Evolutionary conservation across 2,329 filamentous ascomycete genomes (phyloP).

Genomic region (Nothophoma quercina): DNA sequence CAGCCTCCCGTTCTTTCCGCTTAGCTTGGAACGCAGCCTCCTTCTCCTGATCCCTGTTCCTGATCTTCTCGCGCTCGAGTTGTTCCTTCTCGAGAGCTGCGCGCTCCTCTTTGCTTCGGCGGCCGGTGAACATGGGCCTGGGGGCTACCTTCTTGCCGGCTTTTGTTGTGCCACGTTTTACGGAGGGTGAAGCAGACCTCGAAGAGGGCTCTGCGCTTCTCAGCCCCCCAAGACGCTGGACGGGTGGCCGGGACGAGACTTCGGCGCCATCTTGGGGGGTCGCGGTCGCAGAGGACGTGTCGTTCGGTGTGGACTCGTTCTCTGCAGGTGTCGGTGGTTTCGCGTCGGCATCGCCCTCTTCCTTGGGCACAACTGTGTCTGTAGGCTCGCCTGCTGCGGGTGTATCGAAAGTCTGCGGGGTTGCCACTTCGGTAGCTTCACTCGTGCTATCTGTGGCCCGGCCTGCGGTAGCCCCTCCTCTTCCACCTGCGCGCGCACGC

Average conservation of each 20-base stretch:
- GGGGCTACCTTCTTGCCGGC: constrained; percentile 40
- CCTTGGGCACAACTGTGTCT: constrained; percentile 25
- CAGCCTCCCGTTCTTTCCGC: constrained; percentile 21
- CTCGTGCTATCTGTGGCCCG: constrained; percentile 18
- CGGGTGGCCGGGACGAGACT: constrained; percentile 29
- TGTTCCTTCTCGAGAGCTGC: constrained; percentile 53
- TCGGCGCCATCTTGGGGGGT: constrained; percentile 30
- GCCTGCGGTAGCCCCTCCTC: constrained; percentile 28
- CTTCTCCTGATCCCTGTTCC: constrained; percentile 44
- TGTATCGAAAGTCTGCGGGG: constrained; percentile 24
- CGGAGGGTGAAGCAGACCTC: constrained; percentile 39
- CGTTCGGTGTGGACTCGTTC: constrained; percentile 20
- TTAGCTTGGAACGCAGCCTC: constrained; percentile 29
- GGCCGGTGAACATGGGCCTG: constrained; percentile 53
- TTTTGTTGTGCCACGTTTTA: constrained; percentile 35
- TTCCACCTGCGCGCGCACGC: constrained; percentile 30
- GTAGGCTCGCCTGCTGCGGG: constrained; percentile 5
- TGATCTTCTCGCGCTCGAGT: constrained; percentile 48
- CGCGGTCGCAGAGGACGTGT: constrained; percentile 20
- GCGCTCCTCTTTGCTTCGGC: constrained; percentile 55
- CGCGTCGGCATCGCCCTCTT: constrained; percentile 27
- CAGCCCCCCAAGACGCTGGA: constrained; percentile 39
- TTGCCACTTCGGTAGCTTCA: constrained; percentile 24
- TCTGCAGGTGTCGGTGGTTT: constrained; percentile 24
- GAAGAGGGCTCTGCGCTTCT: constrained; percentile 39